Conservation (phyloP, 306 rosid genomes). For the Dalbergia cultrata region DNA sequence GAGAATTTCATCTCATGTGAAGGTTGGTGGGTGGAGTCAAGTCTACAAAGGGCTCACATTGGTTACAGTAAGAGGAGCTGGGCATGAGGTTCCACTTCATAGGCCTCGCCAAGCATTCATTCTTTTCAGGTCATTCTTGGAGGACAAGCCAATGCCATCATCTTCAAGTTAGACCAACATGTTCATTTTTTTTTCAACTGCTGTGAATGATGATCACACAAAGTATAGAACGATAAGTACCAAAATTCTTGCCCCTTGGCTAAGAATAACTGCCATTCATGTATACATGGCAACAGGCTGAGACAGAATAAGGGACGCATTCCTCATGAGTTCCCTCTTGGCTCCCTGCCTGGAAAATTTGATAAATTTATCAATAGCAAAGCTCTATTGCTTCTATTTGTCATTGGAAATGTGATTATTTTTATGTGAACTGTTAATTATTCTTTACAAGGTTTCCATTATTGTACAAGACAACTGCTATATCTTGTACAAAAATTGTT, state of each 20-base stretch:
- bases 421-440: constrained; percentile 38
- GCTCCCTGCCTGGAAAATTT: constrained; percentile 37
- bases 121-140: constrained; percentile 93
- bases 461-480: constrained; percentile 14
- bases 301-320: constrained; percentile 63
- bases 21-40: constrained; percentile 98
- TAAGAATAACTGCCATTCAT: constrained; percentile 41
- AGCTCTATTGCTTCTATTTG: constrained; percentile 12
- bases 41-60: constrained; percentile 86
- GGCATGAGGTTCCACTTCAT: constrained; percentile 97
- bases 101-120: constrained; percentile 85
- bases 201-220: constrained; percentile 47
- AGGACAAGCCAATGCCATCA: constrained; percentile 84
- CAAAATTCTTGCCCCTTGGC: constrained; percentile 41
- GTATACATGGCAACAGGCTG: constrained; percentile 6
- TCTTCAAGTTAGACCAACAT: constrained; percentile 53
- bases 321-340: constrained; percentile 66
- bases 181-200: constrained; percentile 43
- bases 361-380: constrained; percentile 25
- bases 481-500: constrained; percentile 40
- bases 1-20: constrained; percentile 43
- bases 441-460: constrained; percentile 40
- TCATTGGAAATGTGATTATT: constrained; percentile 40
- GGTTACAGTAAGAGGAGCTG: constrained; percentile 87
- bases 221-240: constrained; percentile 33